Percentiles rank a stretch among this genome's conserved stretches.
Evolutionary conservation across 1,139 yeast species (phyloP).

Genomic region (Pichia sp.): DNA sequence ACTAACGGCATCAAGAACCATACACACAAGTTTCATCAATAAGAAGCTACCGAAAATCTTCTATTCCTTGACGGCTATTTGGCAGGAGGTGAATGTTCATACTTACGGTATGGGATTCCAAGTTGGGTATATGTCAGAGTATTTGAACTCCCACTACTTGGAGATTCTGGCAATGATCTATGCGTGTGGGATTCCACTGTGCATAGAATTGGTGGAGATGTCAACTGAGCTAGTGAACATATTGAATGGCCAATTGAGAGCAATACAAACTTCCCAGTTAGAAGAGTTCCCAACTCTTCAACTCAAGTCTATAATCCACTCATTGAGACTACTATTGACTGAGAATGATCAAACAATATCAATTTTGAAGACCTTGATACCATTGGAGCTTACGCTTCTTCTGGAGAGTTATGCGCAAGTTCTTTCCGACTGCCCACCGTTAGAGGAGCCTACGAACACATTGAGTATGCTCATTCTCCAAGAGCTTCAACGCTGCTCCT

Average conservation of each 20-base stretch:
- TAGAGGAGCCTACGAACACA: constrained; percentile 2
- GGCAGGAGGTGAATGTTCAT: constrained; percentile 36
- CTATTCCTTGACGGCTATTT: constrained; percentile 49
- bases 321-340: constrained; percentile 4
- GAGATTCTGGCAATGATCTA: constrained; percentile 50
- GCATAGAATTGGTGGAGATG: constrained; percentile 49
- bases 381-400: constrained; percentile 5
- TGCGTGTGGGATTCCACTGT: constrained; percentile 51
- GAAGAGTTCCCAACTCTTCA: constrained; percentile 8
- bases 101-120: constrained; percentile 30
- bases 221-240: constrained; percentile 43
- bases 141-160: constrained; percentile 52
- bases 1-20: constrained; percentile 6
- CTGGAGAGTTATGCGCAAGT: constrained; percentile 4
- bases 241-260: constrained; percentile 9
- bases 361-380: constrained; percentile 3
- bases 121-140: constrained; percentile 48
- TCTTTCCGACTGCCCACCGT: constrained; percentile 2
- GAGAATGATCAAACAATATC: constrained; percentile 9
- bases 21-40: constrained; percentile 34
- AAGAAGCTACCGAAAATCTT: constrained; percentile 39
- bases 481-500: constrained; percentile 4
- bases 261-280: background rate
- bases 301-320: constrained; percentile 7
- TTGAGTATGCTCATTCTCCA: background rate